Conservation (phyloP, 2,329 filamentous ascomycete species). For the Rugonectria rugulosa region DNA sequence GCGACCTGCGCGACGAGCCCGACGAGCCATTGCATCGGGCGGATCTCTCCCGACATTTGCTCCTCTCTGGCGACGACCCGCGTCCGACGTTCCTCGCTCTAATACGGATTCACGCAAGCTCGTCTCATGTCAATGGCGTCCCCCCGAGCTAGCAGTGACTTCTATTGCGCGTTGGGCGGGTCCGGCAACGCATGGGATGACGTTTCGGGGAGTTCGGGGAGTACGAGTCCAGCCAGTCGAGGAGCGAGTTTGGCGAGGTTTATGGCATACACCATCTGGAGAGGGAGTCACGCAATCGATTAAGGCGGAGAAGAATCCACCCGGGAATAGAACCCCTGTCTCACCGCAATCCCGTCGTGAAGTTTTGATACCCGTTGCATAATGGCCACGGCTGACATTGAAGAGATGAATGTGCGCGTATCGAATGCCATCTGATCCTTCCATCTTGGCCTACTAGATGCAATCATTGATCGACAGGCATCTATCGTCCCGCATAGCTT, state of each 20-base stretch:
- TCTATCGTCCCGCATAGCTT: no score
- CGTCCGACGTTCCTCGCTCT: neutral
- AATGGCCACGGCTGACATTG: no score
- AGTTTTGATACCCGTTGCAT: no score
- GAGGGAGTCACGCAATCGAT: conserved; percentile 18
- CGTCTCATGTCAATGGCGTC: no score
- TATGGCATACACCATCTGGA: conserved; percentile 12
- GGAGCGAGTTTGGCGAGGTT: neutral
- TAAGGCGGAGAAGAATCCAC: neutral
- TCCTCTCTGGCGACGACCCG: conserved; percentile 20
- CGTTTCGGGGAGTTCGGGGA: conserved; percentile 16
- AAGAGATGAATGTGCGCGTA: no score
- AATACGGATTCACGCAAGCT: no score
- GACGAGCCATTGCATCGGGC: neutral
- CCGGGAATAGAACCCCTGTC: conserved; percentile 10
- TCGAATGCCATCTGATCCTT: no score
- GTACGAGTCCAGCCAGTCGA: conserved; percentile 10
- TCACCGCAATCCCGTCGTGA: no score
- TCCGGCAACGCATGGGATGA: neutral
- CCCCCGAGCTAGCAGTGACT: no score
- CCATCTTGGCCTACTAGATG: no score
- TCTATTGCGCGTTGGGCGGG: neutral
- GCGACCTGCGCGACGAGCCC: no score
- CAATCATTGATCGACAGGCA: no score
- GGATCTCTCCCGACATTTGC: conserved; percentile 3